These are phyloP conservation scores for Paramecium biaurelia DNA, from an alignment of 73 alveolate species.

Conservation along the genomic window DNA sequence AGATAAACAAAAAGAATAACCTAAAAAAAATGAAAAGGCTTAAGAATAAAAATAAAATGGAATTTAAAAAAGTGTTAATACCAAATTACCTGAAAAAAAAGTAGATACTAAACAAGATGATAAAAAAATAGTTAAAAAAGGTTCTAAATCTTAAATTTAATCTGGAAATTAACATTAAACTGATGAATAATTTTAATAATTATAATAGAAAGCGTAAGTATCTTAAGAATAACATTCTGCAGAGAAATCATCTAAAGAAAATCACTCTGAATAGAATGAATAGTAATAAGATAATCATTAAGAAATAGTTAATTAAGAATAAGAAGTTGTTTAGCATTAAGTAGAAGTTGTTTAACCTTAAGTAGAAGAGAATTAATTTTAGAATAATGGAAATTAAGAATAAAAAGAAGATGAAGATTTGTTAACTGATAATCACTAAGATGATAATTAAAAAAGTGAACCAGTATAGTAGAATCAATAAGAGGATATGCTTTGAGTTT, in stretches of 20 bases:
- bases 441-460: background rate
- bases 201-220: background rate
- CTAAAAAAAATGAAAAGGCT: background rate
- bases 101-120: background rate
- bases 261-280: background rate
- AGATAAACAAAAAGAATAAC: background rate
- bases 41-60: background rate
- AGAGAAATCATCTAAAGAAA: background rate
- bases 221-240: background rate
- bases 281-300: background rate
- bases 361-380: background rate
- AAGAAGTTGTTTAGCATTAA: background rate
- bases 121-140: background rate
- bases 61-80: background rate
- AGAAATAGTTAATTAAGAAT: background rate
- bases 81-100: background rate
- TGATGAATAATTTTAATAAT: background rate
- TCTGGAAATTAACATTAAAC: background rate
- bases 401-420: background rate
- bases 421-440: background rate
- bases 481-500: background rate
- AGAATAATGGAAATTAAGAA: background rate
- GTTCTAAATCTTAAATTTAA: background rate
- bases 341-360: background rate
- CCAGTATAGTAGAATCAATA: background rate